phyloP scores from a whole-genome alignment of 139 green algal species.

The Yamagishiella unicocca region DNA sequence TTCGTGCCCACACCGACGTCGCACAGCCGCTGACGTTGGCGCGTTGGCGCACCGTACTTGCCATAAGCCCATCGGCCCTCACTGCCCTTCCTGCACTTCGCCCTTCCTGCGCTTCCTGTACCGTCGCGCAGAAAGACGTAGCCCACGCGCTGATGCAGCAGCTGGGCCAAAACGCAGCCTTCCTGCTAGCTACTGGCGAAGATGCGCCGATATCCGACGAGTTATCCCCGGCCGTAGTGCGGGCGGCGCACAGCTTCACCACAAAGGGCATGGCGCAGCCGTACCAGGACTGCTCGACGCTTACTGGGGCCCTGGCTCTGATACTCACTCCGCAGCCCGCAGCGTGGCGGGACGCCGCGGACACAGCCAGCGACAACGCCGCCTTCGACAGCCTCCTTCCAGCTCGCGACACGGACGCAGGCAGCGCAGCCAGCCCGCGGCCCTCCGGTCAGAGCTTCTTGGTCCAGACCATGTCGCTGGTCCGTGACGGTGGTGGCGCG shows the following conservation, averaged over 20 bases:
- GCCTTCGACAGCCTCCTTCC: neutral
- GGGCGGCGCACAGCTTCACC: neutral
- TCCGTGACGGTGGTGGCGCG: neutral
- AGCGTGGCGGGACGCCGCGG: neutral
- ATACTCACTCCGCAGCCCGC: neutral
- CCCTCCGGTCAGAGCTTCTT: neutral
- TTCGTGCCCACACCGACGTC: too few species aligned
- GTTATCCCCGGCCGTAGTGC: too few species aligned
- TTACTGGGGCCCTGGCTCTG: slow-evolving; percentile 7
- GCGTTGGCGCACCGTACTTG: too few species aligned
- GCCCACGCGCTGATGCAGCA: slow-evolving; percentile 20
- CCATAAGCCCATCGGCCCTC: neutral
- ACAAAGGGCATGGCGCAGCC: neutral
- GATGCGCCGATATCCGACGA: neutral
- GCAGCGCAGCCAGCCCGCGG: neutral
- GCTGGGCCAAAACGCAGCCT: slow-evolving; percentile 3
- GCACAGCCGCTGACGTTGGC: too few species aligned
- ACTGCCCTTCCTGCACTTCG: too few species aligned
- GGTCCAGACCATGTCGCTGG: neutral
- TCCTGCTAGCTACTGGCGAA: neutral
- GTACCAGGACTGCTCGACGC: slow-evolving; percentile 6
- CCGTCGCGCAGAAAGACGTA: slow-evolving; percentile 8
- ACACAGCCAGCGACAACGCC: neutral
- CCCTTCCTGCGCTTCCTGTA: neutral
- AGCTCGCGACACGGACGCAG: neutral